Conservation (phyloP, 1,284 basidiomycete species). For the Cutaneotrichosporon sp. region DNA sequence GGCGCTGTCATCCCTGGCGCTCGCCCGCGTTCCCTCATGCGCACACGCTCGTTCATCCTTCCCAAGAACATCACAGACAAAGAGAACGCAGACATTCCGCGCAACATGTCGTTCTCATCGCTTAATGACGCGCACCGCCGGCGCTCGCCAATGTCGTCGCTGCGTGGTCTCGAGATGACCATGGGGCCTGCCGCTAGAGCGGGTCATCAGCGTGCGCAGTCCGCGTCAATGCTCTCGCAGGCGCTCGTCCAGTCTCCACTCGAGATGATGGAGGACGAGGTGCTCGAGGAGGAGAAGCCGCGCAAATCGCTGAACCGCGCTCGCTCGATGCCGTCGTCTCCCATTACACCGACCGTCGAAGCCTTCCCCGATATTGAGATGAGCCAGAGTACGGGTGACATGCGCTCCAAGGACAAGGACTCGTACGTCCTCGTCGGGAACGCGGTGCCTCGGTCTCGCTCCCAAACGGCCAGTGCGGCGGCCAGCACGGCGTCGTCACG, state of each 20-base stretch:
- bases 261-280: constrained; percentile 5
- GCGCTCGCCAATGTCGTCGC: constrained; percentile 3
- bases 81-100: constrained; percentile 14
- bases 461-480: neutral
- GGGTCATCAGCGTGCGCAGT: constrained; percentile 9
- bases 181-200: constrained; percentile 4
- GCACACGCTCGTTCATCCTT: constrained; percentile 2
- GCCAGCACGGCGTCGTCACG: neutral
- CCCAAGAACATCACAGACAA: neutral
- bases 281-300: neutral
- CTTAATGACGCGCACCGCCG: constrained; percentile 7
- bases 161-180: constrained; percentile 12
- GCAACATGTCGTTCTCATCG: constrained; percentile 20
- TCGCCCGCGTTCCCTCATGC: constrained; percentile 7
- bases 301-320: constrained; percentile 5
- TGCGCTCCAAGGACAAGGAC: neutral
- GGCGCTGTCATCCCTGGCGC: constrained; percentile 11
- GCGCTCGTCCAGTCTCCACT: constrained; percentile 1
- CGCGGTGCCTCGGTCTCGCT: neutral
- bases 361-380: neutral
- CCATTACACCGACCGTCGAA: constrained; percentile 1
- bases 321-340: constrained; percentile 10
- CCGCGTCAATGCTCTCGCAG: constrained; percentile 1
- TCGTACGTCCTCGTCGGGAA: neutral
- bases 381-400: neutral